These are phyloP conservation scores for Nakaseomyces uthaithaninus DNA, from an alignment of 1,139 yeast genomes.

Conservation along the genomic window DNA sequence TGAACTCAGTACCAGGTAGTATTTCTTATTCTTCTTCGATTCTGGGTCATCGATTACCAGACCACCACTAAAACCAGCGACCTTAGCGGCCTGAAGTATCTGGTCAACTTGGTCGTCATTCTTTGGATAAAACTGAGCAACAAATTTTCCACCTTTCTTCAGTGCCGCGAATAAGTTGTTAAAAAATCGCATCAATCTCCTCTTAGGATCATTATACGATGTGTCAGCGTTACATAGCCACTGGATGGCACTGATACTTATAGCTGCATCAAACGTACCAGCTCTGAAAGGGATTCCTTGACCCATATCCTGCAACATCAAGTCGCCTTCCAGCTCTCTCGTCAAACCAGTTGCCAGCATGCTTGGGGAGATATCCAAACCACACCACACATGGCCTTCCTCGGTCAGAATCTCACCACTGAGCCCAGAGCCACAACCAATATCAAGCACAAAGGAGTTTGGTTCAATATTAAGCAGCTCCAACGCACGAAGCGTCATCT, in stretches of 20 bases:
- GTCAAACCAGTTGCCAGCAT: constrained; percentile 94
- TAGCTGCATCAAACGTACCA: constrained; percentile 95
- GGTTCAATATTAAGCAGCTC: constrained; percentile 69
- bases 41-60: constrained; percentile 90
- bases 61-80: constrained; percentile 96
- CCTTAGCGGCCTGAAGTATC: constrained; percentile 77
- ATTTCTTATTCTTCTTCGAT: constrained; percentile 82
- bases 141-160: constrained; percentile 92
- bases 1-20: constrained; percentile 82
- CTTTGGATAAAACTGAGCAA: constrained; percentile 93
- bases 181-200: constrained; percentile 72
- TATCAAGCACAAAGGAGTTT: constrained; percentile 72
- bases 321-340: constrained; percentile 87
- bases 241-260: constrained; percentile 89
- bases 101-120: constrained; percentile 76
- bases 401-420: constrained; percentile 91
- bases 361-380: constrained; percentile 93
- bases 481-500: constrained; percentile 89
- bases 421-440: constrained; percentile 96
- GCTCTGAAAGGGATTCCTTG: constrained; percentile 91
- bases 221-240: constrained; percentile 98
- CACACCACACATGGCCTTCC: constrained; percentile 92
- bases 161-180: constrained; percentile 79
- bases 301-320: constrained; percentile 88
- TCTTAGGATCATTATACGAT: constrained; percentile 74